Evolutionary conservation across 306 rosid genomes (phyloP).

Genomic region (Rosa lucieae): DNA sequence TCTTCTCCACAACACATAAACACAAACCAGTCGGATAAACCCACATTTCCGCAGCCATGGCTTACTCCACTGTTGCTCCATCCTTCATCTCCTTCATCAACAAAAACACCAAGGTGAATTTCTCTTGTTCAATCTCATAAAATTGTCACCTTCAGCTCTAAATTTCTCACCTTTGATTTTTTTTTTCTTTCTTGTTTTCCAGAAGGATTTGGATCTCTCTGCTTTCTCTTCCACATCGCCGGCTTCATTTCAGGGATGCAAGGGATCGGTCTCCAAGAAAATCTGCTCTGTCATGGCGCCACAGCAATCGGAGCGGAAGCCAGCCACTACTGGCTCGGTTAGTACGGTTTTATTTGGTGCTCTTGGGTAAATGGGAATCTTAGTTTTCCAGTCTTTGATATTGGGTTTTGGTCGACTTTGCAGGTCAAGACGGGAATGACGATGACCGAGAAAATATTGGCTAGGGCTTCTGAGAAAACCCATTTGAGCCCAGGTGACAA

Average conservation of each 20-base stretch:
- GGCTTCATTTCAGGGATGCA: conserved; percentile 43
- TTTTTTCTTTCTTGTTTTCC: not conserved
- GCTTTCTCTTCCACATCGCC: conserved; percentile 40
- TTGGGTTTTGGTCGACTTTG: conserved; percentile 20
- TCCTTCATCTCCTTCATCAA: conserved; percentile 39
- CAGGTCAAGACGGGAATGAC: conserved; percentile 91
- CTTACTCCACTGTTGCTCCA: conserved; percentile 53
- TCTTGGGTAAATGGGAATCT: not conserved
- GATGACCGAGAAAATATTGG: conserved; percentile 90
- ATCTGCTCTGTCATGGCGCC: conserved; percentile 69
- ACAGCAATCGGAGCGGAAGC: conserved; percentile 53
- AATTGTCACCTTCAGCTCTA: not conserved
- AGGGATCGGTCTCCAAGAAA: conserved; percentile 40
- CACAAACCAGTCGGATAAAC: not conserved
- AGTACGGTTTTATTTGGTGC: not conserved
- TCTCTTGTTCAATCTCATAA: not conserved
- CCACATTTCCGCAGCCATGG: conserved; percentile 38
- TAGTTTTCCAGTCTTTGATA: not conserved
- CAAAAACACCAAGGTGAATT: conserved; percentile 43
- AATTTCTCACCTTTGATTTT: not conserved
- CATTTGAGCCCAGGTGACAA: conserved; percentile 79
- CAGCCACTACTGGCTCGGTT: conserved; percentile 70
- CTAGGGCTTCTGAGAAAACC: conserved; percentile 71
- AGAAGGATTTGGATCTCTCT: conserved; percentile 51
- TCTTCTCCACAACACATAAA: too few relatives aligned